Percentiles rank a stretch among this genome's conserved stretches.
Conservation (phyloP, 441 rosid species). For the Croton laevigatus region DNA sequence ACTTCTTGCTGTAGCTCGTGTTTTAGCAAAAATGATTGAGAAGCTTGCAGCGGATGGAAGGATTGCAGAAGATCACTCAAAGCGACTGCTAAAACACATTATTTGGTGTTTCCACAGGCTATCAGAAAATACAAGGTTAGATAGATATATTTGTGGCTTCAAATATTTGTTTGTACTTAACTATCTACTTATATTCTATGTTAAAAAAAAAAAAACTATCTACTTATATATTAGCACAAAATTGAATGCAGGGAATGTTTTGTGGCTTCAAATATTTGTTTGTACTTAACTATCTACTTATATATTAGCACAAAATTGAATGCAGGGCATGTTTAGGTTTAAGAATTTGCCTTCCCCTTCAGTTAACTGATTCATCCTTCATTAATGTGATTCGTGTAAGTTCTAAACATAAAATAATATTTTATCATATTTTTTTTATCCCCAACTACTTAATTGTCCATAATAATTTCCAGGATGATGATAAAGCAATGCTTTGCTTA, state of each 20-base stretch:
- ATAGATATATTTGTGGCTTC: background rate
- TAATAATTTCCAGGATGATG: constrained; percentile 55
- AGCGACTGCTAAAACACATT: constrained; percentile 73
- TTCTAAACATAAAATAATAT: background rate
- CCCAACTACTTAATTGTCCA: background rate
- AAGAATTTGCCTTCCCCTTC: constrained; percentile 60
- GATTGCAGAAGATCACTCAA: constrained; percentile 62
- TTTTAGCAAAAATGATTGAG: constrained; percentile 61
- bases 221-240: background rate
- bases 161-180: background rate
- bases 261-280: background rate
- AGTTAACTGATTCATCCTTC: constrained; percentile 64
- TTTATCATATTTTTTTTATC: background rate
- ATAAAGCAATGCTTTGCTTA: constrained; percentile 63
- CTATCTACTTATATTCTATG: too few relatives aligned
- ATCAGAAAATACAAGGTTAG: constrained; percentile 74
- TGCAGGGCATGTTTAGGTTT: constrained; percentile 77
- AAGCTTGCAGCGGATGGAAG: constrained; percentile 32
- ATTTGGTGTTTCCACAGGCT: constrained; percentile 78
- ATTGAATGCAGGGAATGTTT: constrained; percentile 53
- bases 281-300: background rate
- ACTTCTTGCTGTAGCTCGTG: constrained; percentile 69
- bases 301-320: background rate
- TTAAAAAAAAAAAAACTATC: too few relatives aligned
- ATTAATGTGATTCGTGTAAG: constrained; percentile 66